Percentiles rank a stretch among this genome's conserved stretches.
Conservation (phyloP, 192 early-diverging fungal species). For the Chytriomyces sp. region DNA sequence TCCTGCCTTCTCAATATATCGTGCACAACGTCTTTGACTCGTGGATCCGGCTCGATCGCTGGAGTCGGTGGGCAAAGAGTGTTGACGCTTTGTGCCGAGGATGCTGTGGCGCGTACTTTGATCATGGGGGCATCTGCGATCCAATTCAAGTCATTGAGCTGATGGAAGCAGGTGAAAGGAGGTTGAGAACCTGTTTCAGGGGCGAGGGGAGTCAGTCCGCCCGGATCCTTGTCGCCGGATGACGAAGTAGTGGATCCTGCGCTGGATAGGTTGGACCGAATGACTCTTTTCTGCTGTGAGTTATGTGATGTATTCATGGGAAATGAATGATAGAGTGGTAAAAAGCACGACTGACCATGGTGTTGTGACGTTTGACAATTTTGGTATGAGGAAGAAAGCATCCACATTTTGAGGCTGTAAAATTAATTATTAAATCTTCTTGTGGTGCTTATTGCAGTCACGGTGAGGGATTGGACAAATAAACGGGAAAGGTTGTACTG, state of each 20-base stretch:
- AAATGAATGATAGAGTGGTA: too few relatives aligned
- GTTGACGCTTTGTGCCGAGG: neutral
- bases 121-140: neutral
- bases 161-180: neutral
- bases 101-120: neutral
- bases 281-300: neutral
- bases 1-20: slow-evolving; percentile 20
- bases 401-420: too few relatives aligned
- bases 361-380: too few relatives aligned
- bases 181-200: neutral
- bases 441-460: too few relatives aligned
- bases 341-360: too few relatives aligned
- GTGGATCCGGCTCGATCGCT: neutral
- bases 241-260: neutral
- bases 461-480: too few relatives aligned
- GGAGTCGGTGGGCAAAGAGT: slow-evolving; percentile 1
- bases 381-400: too few relatives aligned
- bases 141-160: neutral
- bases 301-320: too few relatives aligned
- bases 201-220: neutral
- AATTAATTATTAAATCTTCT: too few relatives aligned
- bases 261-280: neutral
- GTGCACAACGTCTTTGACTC: neutral
- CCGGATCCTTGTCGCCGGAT: neutral
- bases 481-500: too few relatives aligned